Evolutionary conservation across 2,329 filamentous ascomycete species (phyloP), one percentile per base, ranked within the genome.

Genomic region (Amphichorda felina): DNA sequence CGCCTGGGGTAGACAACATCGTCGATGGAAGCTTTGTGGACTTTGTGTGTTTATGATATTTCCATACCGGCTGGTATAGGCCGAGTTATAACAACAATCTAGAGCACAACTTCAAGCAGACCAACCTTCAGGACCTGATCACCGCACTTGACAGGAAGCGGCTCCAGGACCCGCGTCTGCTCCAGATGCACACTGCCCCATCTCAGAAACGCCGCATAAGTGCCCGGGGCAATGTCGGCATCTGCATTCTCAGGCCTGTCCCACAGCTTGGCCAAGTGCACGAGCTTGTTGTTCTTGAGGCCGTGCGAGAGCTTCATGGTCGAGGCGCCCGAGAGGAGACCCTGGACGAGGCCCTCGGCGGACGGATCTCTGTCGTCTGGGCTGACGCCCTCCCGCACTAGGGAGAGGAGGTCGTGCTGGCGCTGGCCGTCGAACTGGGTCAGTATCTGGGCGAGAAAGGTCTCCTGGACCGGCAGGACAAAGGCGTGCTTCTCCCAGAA

Each of bases 151-250:
- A 38, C 17, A 14, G 26, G 3, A 16, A 35, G 29, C 15, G 33
- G 33, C 37, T 32, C 16, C 35, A 42, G 11, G 28, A 39, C 54
- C 19, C 56, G 46, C 10, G 42, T 53, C 43, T 60, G 55, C 29
- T 53, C 49, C 21, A 57, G 47, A 40, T 56, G 47, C 2, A 56
- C 41, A 26, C 53, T 54, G 0, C 53, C 56, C 29, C 54, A 56
- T 19, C 57, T 41, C 18, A 61, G 38, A 34, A 56, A 40, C 37
- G 56, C 56, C 2, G 50, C 54, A 46, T 59, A 59, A 0, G 57
- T 55, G 3, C 51, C 55, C 3, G 46, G 42, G 10, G 39, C 47
- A 16, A 42, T 41, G 35, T 59, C 52, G 16, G 46, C 51, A 8
- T 46, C 48, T 25, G 48, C 41, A 32, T 59, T 50, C 35, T 57